These are phyloP conservation scores for Dactylellina leptospora DNA, from an alignment of 2,329 filamentous ascomycete species.

Conservation along the genomic window DNA sequence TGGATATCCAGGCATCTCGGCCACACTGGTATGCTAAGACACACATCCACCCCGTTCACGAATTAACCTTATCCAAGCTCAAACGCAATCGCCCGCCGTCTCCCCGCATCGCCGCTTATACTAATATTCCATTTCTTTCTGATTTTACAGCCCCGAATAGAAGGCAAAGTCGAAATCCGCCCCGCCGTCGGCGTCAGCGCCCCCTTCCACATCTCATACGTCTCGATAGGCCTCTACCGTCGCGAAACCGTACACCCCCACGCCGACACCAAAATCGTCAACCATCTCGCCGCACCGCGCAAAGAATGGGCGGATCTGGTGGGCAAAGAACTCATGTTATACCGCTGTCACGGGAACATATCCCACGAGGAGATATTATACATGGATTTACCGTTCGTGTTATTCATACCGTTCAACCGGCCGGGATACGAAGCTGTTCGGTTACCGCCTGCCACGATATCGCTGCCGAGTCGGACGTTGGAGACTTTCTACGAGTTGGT, in stretches of 20 bases:
- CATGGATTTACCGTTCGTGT: slow-evolving; percentile 96
- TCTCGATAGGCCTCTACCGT: slow-evolving; percentile 91
- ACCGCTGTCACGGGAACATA: slow-evolving; percentile 81
- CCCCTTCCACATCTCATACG: slow-evolving; percentile 88
- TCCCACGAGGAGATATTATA: slow-evolving; percentile 88
- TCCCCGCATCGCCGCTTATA: slow-evolving; percentile 1
- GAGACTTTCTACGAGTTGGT: slow-evolving; percentile 98
- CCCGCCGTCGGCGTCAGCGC: slow-evolving; percentile 85
- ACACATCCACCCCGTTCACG: slow-evolving; percentile 6
- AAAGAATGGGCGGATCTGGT: slow-evolving; percentile 92
- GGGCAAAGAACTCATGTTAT: slow-evolving; percentile 92
- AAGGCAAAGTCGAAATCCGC: slow-evolving; percentile 96
- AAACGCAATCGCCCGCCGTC: background rate
- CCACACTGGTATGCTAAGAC: slow-evolving; percentile 78
- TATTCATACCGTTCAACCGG: slow-evolving; percentile 95
- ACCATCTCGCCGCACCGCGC: slow-evolving; percentile 85
- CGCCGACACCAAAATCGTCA: slow-evolving; percentile 91
- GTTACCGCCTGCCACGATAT: slow-evolving; percentile 89
- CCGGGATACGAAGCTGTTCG: slow-evolving; percentile 89
- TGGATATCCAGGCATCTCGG: slow-evolving; percentile 96
- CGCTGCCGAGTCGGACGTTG: slow-evolving; percentile 89
- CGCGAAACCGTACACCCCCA: slow-evolving; percentile 96
- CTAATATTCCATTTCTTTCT: background rate
- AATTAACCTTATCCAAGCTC: background rate
- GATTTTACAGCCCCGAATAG: slow-evolving; percentile 81